Base-by-base conservation (phyloP, 148 eudicot genomes). In the Rhododendron williamsianum region DNA sequence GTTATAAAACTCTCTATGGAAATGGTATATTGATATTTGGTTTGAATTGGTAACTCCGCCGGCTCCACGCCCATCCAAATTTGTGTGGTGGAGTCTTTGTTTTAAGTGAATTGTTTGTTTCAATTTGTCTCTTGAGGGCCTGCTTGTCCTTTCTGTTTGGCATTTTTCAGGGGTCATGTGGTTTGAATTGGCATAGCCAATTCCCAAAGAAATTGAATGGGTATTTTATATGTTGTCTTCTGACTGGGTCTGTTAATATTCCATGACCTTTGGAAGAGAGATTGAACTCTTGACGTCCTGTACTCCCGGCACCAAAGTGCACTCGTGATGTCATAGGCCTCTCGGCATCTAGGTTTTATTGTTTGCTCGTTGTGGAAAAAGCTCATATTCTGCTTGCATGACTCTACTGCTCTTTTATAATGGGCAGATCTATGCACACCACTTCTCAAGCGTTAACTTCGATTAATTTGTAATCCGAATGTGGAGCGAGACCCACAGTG, bases 1-100 rank as follows among this genome's bases (percentile, higher is more conserved):
- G 84, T 74, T 38, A 46, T 8, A 74, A 73, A 46, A 83, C 78
- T 36, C 21, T 76, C 11, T 10, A 63, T 67, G 52, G 35, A 80
- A 18, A 43, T 33, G 30, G 84, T 69, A 80, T 80, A 30, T 80
- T 56, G 52, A 52, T 72, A 38, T 38, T 83, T 83, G 80, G 33
- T 82, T 74, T 36, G 38, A 74, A 74, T n/a, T 25, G 33, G 73
- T 67, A 9, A 25, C 73, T 25, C 27, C 0, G 13, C 35, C 16
- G 33, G 73, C 73, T 67, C 35, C n/a, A 36, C 38, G 18, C 78
- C 78, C 38, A 6, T 15, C 9, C 76, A 74, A 33, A 30, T 74
- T 74, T 74, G 46, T 35, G 19, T 38, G 78, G 45, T 73, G 38
- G 38, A 36, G 46, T 74, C 38, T 36, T 16, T 35, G 78, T 74